phyloP scores from a whole-genome alignment of 2,329 filamentous ascomycete genomes.

The Ophiostoma novo-ulmi region DNA sequence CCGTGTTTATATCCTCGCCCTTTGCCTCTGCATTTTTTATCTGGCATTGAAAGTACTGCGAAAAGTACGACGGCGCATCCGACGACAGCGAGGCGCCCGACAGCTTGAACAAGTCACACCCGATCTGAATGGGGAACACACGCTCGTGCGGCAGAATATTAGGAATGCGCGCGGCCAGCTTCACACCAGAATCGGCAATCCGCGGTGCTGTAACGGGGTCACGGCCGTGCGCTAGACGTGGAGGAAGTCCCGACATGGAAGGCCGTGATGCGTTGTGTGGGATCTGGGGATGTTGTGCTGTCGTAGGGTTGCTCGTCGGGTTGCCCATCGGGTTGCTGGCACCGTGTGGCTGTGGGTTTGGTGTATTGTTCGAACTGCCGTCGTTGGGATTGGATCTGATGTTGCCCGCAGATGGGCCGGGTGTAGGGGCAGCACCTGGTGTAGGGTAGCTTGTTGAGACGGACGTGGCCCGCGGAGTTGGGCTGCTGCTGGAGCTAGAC shows the following conservation, averaged over 20 bases:
- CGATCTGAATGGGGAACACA: constrained; percentile 71
- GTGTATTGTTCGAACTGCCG: background rate
- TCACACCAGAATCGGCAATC: background rate
- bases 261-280: background rate
- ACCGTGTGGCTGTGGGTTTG: background rate
- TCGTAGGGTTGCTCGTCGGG: background rate
- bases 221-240: background rate
- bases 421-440: constrained; percentile 14
- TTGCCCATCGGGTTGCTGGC: background rate
- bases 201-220: constrained; percentile 8
- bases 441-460: constrained; percentile 18
- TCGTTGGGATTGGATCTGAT: background rate
- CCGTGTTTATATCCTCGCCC: constrained; percentile 45
- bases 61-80: constrained; percentile 92
- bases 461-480: constrained; percentile 19
- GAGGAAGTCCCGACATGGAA: background rate
- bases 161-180: constrained; percentile 39
- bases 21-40: constrained; percentile 56
- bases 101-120: constrained; percentile 65
- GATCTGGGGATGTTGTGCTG: constrained; percentile 12
- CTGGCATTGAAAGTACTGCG: constrained; percentile 85
- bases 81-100: constrained; percentile 69
- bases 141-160: constrained; percentile 62
- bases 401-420: background rate
- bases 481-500: constrained; percentile 15